Evolutionary conservation across 1,284 basidiomycete species (phyloP).

Genomic region (Inonotus obliquus): DNA sequence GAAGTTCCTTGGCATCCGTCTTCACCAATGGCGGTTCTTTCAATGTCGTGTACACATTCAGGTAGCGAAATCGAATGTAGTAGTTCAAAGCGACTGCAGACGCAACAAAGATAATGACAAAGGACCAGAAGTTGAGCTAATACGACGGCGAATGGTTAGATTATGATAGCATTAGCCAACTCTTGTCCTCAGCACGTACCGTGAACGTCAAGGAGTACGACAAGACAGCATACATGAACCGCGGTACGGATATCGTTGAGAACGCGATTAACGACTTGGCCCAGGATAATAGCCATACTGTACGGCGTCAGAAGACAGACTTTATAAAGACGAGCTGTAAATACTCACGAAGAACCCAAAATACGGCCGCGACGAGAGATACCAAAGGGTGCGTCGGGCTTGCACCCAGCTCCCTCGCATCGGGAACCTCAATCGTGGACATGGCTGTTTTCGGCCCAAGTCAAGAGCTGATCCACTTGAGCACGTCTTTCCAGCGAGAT

Average conservation of each 20-base stretch:
- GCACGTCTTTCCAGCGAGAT: no score
- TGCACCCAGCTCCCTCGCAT: background rate
- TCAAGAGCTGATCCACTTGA: no score
- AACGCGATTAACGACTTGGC: constrained; percentile 67
- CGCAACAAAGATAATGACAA: constrained; percentile 69
- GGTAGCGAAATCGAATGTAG: constrained; percentile 79
- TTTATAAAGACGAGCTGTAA: constrained; percentile 6
- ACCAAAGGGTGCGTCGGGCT: constrained; percentile 52
- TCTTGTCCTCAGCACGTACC: constrained; percentile 36
- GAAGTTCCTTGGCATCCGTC: constrained; percentile 72
- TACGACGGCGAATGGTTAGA: background rate
- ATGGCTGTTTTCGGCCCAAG: background rate
- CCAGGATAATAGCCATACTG: constrained; percentile 81
- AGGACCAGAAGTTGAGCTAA: constrained; percentile 85
- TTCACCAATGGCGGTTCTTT: constrained; percentile 83
- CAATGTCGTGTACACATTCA: constrained; percentile 73
- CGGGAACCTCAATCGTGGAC: background rate
- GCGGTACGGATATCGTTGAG: constrained; percentile 75
- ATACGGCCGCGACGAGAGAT: constrained; percentile 74
- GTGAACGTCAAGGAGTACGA: constrained; percentile 88
- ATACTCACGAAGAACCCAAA: constrained; percentile 73
- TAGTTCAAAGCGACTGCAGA: constrained; percentile 72
- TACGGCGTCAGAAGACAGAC: constrained; percentile 10
- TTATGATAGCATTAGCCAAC: background rate
- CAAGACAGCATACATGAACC: constrained; percentile 69